Base-by-base conservation (phyloP, 1,284 basidiomycete species). In the Bjerkandera adusta region DNA sequence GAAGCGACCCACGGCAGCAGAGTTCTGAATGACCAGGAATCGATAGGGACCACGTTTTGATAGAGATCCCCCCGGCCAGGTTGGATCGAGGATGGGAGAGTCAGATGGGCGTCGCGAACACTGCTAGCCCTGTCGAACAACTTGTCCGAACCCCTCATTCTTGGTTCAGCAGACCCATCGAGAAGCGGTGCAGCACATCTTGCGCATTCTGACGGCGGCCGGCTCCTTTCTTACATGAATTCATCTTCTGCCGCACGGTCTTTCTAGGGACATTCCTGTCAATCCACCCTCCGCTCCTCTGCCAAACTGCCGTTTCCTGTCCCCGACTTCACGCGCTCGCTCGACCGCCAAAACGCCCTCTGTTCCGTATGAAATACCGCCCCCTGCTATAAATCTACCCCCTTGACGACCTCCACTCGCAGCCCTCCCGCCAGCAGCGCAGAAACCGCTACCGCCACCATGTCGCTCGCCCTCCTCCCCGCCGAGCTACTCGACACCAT, bases 351-450 rank as follows among this genome's bases (percentile, higher is more conserved):
- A 36, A 45, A 45, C 48, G 37, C 43, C 30, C 15, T 48, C 47
- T 43, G 41, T 48, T 43, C 48, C 48, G 42, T 34, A 39, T 38
- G 42, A 47, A 27, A 29, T 24, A 13, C 38, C 20, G 30, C 34
- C 27, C 21, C 18, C n/a, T 13, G 18, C 29, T 36, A 45, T 49
- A 49, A 45, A 49, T 29, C 33, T 26, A 43, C 32, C 37, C 32
- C 34, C 43, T 25, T 36, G 35, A 12, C 24, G 30, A 18, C 30
- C 13, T 36, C 48, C 35, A 29, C 47, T 57, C 61, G 55, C 47
- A 54, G 36, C 49, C 76, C 53, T 48, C 58, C n/a, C 46, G 47
- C 30, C 66, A 84, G 16, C 83, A 26, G 81, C 34, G 52, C 65
- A 85, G 55, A 73, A 83, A 10, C 22, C 33, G 12, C 30, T 24